These are phyloP conservation scores for Helotiales sp. DNA, from an alignment of 2,329 filamentous ascomycete genomes.

Conservation along the genomic window DNA sequence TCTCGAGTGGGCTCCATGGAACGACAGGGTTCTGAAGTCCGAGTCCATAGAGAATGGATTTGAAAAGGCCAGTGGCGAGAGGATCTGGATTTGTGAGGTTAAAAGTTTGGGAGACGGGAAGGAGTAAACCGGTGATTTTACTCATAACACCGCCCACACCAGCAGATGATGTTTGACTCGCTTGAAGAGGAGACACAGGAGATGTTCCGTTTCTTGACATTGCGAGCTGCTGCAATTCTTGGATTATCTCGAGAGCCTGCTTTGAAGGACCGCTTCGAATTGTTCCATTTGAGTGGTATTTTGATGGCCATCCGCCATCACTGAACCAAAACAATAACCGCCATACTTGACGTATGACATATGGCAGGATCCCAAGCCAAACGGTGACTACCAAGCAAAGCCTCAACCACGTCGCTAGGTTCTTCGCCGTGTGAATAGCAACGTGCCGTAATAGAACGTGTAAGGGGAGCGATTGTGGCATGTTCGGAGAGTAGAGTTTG, in stretches of 20 bases:
- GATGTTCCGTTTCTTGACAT: conserved; percentile 32
- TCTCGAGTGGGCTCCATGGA: conserved; percentile 13
- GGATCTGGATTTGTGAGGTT: conserved; percentile 31
- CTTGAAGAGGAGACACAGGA: conserved; percentile 30
- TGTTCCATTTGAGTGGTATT: conserved; percentile 13
- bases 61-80: conserved; percentile 28
- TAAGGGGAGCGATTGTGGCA: conserved; percentile 82
- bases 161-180: conserved; percentile 39
- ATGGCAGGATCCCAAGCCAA: conserved; percentile 88
- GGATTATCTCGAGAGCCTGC: conserved; percentile 26
- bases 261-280: conserved; percentile 18
- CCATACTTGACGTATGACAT: conserved; percentile 90
- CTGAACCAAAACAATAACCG: conserved; percentile 82
- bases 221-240: conserved; percentile 26
- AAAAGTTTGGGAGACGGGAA: conserved; percentile 28
- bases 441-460: conserved; percentile 81
- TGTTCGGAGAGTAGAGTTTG: conserved; percentile 91
- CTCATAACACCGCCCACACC: conserved; percentile 39
- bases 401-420: conserved; percentile 75
- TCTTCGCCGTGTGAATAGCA: conserved; percentile 68
- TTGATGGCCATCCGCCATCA: conserved; percentile 35
- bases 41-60: conserved; percentile 30
- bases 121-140: conserved; percentile 34
- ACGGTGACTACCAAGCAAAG: conserved; percentile 77
- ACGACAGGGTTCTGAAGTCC: conserved; percentile 17